Evolutionary conservation across 495 filamentous ascomycete genomes (phyloP).

Genomic region (Parmelia sp.): DNA sequence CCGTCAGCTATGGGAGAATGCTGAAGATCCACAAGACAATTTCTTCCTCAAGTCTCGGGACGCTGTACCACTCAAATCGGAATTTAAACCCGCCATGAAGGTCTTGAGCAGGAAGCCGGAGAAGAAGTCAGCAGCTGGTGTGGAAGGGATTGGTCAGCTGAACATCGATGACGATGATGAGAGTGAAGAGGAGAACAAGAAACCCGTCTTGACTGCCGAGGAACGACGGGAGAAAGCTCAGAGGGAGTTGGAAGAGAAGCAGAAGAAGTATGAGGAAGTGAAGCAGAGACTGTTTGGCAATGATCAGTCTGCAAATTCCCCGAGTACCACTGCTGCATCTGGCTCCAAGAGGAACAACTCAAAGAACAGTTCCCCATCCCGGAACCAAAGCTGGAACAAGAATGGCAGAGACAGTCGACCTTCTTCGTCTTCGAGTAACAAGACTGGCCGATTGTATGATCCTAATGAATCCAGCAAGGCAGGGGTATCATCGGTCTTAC

Average conservation of each 20-base stretch:
- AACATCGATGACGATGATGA: constrained; percentile 57
- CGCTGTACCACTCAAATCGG: constrained; percentile 62
- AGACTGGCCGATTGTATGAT: constrained; percentile 61
- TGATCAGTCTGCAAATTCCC: constrained; percentile 39
- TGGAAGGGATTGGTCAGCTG: constrained; percentile 52
- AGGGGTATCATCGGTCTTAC: constrained; percentile 47
- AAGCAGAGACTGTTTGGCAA: constrained; percentile 77
- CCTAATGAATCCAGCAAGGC: constrained; percentile 60
- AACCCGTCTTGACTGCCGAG: constrained; percentile 55
- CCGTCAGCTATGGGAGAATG: constrained; percentile 79
- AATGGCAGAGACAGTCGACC: constrained; percentile 39
- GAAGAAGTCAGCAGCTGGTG: constrained; percentile 40
- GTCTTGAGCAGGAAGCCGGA: constrained; percentile 76
- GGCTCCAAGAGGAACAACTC: constrained; percentile 44
- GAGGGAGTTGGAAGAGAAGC: constrained; percentile 77
- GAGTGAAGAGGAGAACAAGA: constrained; percentile 51
- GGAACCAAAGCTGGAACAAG: constrained; percentile 30
- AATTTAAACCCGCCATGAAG: constrained; percentile 79
- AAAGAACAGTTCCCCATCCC: constrained; percentile 28
- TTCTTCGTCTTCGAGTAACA: constrained; percentile 40
- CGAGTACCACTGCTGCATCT: constrained; percentile 45
- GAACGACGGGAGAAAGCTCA: constrained; percentile 67
- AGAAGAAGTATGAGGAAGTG: constrained; percentile 78
- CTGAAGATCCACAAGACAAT: constrained; percentile 61
- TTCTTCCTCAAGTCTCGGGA: constrained; percentile 65